Conservation (phyloP, 768 basidiomycete genomes). For the Xerocomus spinulosus region DNA sequence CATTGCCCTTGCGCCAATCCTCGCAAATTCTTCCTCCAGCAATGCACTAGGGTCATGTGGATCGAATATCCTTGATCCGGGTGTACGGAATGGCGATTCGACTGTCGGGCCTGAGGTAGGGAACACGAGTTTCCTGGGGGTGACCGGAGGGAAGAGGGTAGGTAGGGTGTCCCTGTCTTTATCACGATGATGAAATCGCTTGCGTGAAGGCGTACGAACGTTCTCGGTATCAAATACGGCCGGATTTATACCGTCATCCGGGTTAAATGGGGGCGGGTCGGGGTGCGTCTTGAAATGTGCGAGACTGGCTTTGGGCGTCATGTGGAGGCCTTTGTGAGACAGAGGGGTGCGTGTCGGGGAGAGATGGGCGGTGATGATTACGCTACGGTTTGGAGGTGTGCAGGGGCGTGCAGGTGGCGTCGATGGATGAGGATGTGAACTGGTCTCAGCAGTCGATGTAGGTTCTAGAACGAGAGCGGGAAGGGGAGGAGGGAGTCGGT, state of each 20-base stretch:
- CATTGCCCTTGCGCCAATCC: conserved; percentile 39
- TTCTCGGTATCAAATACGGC: conserved; percentile 35
- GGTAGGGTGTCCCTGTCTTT: conserved; percentile 19
- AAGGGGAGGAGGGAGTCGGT: conserved; percentile 16
- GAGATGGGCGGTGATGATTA: conserved; percentile 35
- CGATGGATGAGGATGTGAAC: conserved; percentile 16
- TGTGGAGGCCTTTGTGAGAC: conserved; percentile 63
- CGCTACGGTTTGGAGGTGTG: conserved; percentile 33
- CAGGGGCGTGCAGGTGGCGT: conserved; percentile 39
- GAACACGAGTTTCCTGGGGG: conserved; percentile 42
- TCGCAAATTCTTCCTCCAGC: conserved; percentile 68
- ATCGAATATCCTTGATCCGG: conserved; percentile 51
- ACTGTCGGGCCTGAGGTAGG: conserved; percentile 21
- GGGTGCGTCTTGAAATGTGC: conserved; percentile 66
- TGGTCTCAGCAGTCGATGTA: conserved; percentile 6
- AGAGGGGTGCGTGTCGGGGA: conserved; percentile 64
- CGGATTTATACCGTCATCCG: conserved; percentile 32
- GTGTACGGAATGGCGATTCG: conserved; percentile 49
- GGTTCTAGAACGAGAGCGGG: conserved; percentile 27
- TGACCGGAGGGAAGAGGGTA: conserved; percentile 33
- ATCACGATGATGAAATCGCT: conserved; percentile 32
- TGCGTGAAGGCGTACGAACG: conserved; percentile 44
- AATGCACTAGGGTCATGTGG: conserved; percentile 66
- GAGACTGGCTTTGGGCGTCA: conserved; percentile 63
- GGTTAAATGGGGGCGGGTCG: conserved; percentile 50